phyloP scores from a whole-genome alignment of 2,329 filamentous ascomycete species.

The Fusarium nygamai region DNA sequence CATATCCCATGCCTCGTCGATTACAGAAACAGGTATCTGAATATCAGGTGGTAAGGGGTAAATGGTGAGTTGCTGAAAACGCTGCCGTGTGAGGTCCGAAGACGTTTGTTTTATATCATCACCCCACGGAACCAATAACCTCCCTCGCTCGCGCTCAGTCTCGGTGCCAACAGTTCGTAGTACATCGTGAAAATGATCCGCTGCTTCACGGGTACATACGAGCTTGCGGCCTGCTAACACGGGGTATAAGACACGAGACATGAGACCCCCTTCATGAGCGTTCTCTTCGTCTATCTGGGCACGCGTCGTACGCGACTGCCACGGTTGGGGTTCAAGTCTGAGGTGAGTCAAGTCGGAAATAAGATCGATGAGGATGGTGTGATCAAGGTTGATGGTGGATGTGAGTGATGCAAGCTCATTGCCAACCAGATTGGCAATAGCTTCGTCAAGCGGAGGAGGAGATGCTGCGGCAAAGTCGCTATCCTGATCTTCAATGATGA shows the following conservation, averaged over 20 bases:
- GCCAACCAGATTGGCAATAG: constrained; percentile 46
- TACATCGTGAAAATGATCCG: constrained; percentile 52
- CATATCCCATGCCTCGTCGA: constrained; percentile 43
- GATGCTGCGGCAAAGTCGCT: constrained; percentile 41
- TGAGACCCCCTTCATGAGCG: constrained; percentile 42
- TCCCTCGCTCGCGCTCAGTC: constrained; percentile 50
- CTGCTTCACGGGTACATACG: constrained; percentile 52
- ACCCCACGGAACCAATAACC: constrained; percentile 47
- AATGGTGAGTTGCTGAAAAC: constrained; percentile 48
- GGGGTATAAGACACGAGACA: constrained; percentile 50
- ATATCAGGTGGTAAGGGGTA: constrained; percentile 46
- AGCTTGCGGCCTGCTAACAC: constrained; percentile 46
- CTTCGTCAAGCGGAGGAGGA: constrained; percentile 39
- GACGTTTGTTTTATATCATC: constrained; percentile 24
- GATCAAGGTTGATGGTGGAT: constrained; percentile 52
- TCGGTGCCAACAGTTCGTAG: constrained; percentile 50
- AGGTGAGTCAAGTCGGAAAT: constrained; percentile 54
- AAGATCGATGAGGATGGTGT: constrained; percentile 54
- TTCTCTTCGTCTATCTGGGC: constrained; percentile 51
- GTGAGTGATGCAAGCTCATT: constrained; percentile 49
- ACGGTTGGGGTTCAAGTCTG: constrained; percentile 46
- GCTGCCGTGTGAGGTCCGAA: constrained; percentile 29
- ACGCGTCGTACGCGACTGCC: constrained; percentile 47
- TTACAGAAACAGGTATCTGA: constrained; percentile 49
- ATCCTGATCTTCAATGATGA: constrained; percentile 47